Percentiles rank a stretch among this genome's conserved stretches.
These are phyloP conservation scores for Peronospora belbahrii DNA, from an alignment of 352 stramenopile species.

Conservation along the genomic window DNA sequence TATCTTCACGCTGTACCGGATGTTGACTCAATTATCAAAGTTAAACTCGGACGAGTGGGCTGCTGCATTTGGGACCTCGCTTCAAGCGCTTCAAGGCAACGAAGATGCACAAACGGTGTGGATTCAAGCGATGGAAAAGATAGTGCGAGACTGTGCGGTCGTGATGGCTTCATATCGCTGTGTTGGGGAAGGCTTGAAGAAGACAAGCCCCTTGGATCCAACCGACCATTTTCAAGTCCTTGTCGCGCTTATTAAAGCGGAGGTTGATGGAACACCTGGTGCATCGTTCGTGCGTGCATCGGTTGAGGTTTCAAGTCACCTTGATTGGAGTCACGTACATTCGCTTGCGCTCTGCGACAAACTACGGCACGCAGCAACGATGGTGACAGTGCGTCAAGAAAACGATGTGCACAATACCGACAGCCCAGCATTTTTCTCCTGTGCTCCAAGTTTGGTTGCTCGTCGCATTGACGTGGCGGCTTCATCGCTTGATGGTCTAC, in stretches of 20 bases:
- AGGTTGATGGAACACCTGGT: background rate
- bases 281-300: slow-evolving; percentile 1
- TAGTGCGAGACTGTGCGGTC: slow-evolving; percentile 10
- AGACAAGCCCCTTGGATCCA: slow-evolving; percentile 2
- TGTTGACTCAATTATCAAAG: slow-evolving; percentile 20
- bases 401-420: slow-evolving; percentile 13
- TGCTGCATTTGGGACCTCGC: slow-evolving; percentile 17
- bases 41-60: slow-evolving; percentile 10
- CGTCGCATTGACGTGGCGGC: slow-evolving; percentile 19
- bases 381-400: slow-evolving; percentile 9
- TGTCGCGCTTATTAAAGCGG: slow-evolving; percentile 9
- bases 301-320: slow-evolving; percentile 10
- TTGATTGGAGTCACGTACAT: slow-evolving; percentile 11
- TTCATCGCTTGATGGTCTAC: slow-evolving; percentile 22
- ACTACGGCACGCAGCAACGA: slow-evolving; percentile 13
- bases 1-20: slow-evolving; percentile 14
- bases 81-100: slow-evolving; percentile 15
- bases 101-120: slow-evolving; percentile 8
- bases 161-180: slow-evolving; percentile 14
- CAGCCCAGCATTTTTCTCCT: slow-evolving; percentile 19
- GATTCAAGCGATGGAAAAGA: slow-evolving; percentile 7
- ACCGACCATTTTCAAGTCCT: slow-evolving; percentile 13
- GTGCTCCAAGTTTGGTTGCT: slow-evolving; percentile 17
- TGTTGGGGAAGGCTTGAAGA: slow-evolving; percentile 1
- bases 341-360: slow-evolving; percentile 22